Base-by-base conservation (phyloP, 208 protist species). In the Borovskyia barvae region DNA sequence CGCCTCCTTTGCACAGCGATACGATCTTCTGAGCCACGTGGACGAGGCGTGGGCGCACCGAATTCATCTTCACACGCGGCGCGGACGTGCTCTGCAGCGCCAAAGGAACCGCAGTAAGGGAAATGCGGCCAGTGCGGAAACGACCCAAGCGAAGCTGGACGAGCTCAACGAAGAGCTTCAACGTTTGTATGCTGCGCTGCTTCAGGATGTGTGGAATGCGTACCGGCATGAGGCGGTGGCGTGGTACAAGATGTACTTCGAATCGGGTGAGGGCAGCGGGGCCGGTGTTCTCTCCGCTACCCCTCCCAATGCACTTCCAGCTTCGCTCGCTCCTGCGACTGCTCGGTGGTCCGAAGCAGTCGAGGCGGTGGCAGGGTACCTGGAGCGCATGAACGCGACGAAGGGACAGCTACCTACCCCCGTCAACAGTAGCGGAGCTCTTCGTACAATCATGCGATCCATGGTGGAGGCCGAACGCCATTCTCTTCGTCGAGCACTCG, bases 341-440 rank as follows among this genome's bases (percentile, higher is more conserved):
- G 77, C 80, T n/a, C 84, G 88, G 5, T 91, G 75, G 77, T 61
- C 65, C 30, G 77, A 90, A 28, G 88, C 88, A 3, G 79, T 87
- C 15, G 67, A 83, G 39, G 85, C 80, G 19, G 83, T 85, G 9
- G 72, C 76, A 28, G 64, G 60, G 4, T 89, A 81, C 62, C 32
- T 74, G 9, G 55, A 58, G 35, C 59, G 52, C 5, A 28, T 50
- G 41, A 14, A 36, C 3, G 19, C 29, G 4, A 48, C 1, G 1
- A 66, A 72, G 24, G 28, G 28, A 14, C 37, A 54, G 55, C 14
- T 11, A 12, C 14, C 7, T 24, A 41, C 2, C 42, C 9, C 5
- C 11, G 25, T 8, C 3, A 28, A 11, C 5, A 53, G 40, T 9
- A 52, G 6, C 17, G 26, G 11, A 35, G 56, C 50, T 20, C 69